A percentile compares a stretch with the other conserved stretches of the same genome.
These are phyloP conservation scores for Grosmannia serpens DNA, from an alignment of 2,329 filamentous ascomycete genomes.

Conservation along the genomic window DNA sequence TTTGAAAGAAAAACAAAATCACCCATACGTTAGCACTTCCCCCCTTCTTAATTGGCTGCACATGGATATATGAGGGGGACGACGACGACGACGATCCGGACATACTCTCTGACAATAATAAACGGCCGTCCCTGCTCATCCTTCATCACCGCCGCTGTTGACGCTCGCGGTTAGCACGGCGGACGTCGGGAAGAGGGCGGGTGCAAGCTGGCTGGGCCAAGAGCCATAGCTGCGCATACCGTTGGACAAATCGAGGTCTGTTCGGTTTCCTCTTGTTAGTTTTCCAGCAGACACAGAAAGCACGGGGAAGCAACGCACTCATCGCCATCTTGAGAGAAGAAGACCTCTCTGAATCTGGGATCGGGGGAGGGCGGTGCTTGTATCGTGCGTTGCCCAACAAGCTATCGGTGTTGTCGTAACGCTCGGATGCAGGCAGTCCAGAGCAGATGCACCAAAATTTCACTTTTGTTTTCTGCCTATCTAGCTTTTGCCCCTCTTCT, in stretches of 20 bases:
- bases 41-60: too few relatives aligned
- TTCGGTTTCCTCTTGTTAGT: slow-evolving; percentile 13
- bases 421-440: neutral
- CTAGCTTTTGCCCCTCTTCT: neutral
- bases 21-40: too few relatives aligned
- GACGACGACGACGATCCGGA: slow-evolving; percentile 13
- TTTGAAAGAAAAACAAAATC: slow-evolving; percentile 11
- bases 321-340: slow-evolving; percentile 39
- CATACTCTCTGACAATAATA: slow-evolving; percentile 95
- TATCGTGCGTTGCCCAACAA: neutral
- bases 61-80: too few relatives aligned
- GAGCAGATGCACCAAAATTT: neutral
- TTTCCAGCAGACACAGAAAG: slow-evolving; percentile 12
- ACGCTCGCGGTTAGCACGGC: slow-evolving; percentile 11
- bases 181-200: neutral
- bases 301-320: slow-evolving; percentile 31
- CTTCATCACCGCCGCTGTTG: slow-evolving; percentile 64
- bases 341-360: neutral
- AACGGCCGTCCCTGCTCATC: slow-evolving; percentile 96
- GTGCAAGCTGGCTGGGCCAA: neutral
- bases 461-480: neutral
- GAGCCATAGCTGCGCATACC: slow-evolving; percentile 38
- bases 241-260: slow-evolving; percentile 75
- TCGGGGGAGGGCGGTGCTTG: neutral
- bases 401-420: neutral